phyloP scores from a whole-genome alignment of 352 stramenopile species.

The Globisporangium cylindrosporum region DNA sequence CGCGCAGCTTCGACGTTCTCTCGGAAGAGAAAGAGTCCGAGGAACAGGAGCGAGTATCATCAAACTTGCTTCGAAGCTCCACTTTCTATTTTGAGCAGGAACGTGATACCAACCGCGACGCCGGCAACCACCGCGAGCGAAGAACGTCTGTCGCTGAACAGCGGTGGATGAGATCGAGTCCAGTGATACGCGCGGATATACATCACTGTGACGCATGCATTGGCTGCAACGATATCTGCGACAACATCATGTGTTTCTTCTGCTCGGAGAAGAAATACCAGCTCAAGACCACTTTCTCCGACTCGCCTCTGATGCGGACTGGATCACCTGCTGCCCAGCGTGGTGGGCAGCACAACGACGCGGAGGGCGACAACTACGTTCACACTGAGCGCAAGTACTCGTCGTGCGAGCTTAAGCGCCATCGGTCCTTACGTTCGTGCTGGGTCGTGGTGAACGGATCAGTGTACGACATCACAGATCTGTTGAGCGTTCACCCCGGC shows the following conservation, averaged over 20 bases:
- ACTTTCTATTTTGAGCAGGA: constrained; percentile 14
- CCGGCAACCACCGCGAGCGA: background rate
- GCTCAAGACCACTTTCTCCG: constrained; percentile 43
- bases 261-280: constrained; percentile 78
- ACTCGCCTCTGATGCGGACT: constrained; percentile 13
- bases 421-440: constrained; percentile 78
- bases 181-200: constrained; percentile 17
- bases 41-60: background rate
- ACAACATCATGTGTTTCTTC: constrained; percentile 60
- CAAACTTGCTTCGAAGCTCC: constrained; percentile 11
- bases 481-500: constrained; percentile 86
- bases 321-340: background rate
- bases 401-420: constrained; percentile 85
- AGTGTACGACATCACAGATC: constrained; percentile 91
- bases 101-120: background rate
- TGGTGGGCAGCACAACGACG: background rate
- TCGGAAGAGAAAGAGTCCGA: background rate
- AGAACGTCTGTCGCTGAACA: background rate
- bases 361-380: constrained; percentile 7
- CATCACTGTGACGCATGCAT: constrained; percentile 75
- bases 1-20: constrained; percentile 8
- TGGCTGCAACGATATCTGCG: constrained; percentile 74
- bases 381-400: constrained; percentile 61
- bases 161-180: background rate
- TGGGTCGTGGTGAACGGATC: constrained; percentile 88